Conservation (phyloP, 768 basidiomycete genomes). For the Suillus tomentosus region DNA sequence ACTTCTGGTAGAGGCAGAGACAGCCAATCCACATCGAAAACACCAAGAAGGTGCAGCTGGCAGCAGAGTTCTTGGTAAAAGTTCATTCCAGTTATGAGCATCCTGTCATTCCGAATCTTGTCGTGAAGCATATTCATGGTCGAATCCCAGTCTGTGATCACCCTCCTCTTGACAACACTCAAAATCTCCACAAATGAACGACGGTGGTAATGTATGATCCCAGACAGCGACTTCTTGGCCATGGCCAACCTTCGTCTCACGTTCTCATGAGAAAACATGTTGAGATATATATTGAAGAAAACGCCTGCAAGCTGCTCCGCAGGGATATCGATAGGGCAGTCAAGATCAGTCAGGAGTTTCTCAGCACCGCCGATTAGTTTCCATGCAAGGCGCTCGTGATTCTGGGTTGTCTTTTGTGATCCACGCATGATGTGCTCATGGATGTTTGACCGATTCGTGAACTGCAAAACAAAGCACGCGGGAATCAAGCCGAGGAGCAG, state of each 20-base stretch:
- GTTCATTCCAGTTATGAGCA: constrained; percentile 27
- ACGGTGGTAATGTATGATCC: constrained; percentile 47
- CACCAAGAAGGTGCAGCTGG: constrained; percentile 43
- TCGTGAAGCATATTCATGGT: constrained; percentile 39
- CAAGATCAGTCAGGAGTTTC: background rate
- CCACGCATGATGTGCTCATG: constrained; percentile 21
- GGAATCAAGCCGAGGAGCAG: constrained; percentile 32
- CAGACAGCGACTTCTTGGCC: constrained; percentile 16
- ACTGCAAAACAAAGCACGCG: constrained; percentile 26
- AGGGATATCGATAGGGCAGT: constrained; percentile 8
- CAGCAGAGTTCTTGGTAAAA: constrained; percentile 50
- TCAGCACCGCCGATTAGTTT: constrained; percentile 17
- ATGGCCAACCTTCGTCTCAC: constrained; percentile 16
- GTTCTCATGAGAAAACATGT: constrained; percentile 35
- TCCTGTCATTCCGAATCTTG: constrained; percentile 15
- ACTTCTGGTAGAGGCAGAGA: constrained; percentile 19
- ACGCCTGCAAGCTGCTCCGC: constrained; percentile 28
- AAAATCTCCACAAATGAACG: constrained; percentile 50
- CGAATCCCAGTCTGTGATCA: constrained; percentile 43
- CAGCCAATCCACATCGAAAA: constrained; percentile 35
- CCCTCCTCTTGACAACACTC: constrained; percentile 38
- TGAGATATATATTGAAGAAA: constrained; percentile 29
- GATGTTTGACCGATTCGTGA: constrained; percentile 32
- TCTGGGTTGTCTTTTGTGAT: constrained; percentile 8
- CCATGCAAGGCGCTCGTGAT: constrained; percentile 30